Conservation (phyloP, 768 basidiomycete species). For the Hysterangium stoloniferum region DNA sequence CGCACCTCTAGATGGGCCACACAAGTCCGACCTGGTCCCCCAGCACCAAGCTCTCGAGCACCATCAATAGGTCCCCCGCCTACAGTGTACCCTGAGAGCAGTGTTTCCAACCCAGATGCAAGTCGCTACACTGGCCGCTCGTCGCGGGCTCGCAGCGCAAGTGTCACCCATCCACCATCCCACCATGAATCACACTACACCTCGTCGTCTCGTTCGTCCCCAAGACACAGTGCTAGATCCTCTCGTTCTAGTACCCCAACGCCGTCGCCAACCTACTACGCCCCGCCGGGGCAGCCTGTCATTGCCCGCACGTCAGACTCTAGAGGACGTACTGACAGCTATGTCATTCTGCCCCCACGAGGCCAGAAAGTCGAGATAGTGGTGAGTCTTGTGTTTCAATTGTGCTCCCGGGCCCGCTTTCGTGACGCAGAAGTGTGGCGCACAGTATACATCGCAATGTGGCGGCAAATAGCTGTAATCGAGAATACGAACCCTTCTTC, state of each 20-base stretch:
- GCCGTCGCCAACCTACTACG: not conserved
- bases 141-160: not conserved
- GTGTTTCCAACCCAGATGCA: constrained; percentile 8
- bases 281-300: not conserved
- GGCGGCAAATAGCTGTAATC: no score
- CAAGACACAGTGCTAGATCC: not conserved
- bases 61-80: not conserved
- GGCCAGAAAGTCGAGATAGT: constrained; percentile 1
- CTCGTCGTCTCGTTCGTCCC: not conserved
- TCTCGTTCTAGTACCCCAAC: not conserved
- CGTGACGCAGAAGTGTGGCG: no score
- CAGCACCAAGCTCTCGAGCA: not conserved
- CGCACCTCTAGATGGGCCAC: not conserved
- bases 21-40: not conserved
- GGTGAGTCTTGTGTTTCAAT: no score
- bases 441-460: no score
- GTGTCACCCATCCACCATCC: not conserved
- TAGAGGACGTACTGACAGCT: not conserved
- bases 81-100: constrained; percentile 7
- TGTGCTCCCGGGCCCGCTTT: no score
- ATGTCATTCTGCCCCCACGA: not conserved
- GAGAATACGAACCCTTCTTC: no score
- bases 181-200: not conserved
- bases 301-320: not conserved
- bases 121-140: constrained; percentile 6